Base-by-base conservation (phyloP, 2,329 filamentous ascomycete species). In the Triangularia verruculosa region DNA sequence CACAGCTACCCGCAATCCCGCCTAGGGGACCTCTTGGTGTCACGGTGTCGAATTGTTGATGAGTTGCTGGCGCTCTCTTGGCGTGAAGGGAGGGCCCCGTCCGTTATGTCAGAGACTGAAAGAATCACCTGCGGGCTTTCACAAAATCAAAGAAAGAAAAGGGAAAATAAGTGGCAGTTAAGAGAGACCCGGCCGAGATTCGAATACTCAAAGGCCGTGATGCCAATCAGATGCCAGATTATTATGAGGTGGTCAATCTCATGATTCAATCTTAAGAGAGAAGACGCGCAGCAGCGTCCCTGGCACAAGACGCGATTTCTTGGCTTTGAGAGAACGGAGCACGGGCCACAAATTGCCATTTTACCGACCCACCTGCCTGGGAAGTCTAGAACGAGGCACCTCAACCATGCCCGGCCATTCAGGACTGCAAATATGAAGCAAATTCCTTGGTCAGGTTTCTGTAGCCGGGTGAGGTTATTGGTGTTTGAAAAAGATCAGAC, bases 301-400 rank as follows among this genome's bases (percentile, higher is more conserved):
- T 57, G 65, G 57, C 32, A 32, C 24, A 27, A 59, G 57, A 59
- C 57, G 57, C 65, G 65, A 65, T 65, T 64, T 62, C 61, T 65
- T 59, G 61, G 65, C 63, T 22, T 32, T 22, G 34, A 52, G 20
- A 5, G 25, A 60, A 53, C 25, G 57, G 43, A 27, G 27, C 62
- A 64, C 62, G 24, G 62, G 51, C 62, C 62, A 55, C 20, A 24
- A n/a, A 17, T 4, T 47, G 39, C 39, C 39, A 47, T 47, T 11
- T 17, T 47, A 47, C n/a, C 39, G 39, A 47, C 39, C 39, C 39
- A 47, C 39, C n/a, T 20, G n/a, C 17, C 39, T 20, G n/a, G 39
- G 39, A 47, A 20, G 5, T 5, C n/a, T 20, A 20, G 17, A 17
- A 47, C 39, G 39, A 47, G n/a, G 39, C n/a, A n/a, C n/a, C n/a